Evolutionary conservation across 306 rosid genomes (phyloP), one percentile per base, ranked within the genome.

Genomic region (Dryas drummondii): DNA sequence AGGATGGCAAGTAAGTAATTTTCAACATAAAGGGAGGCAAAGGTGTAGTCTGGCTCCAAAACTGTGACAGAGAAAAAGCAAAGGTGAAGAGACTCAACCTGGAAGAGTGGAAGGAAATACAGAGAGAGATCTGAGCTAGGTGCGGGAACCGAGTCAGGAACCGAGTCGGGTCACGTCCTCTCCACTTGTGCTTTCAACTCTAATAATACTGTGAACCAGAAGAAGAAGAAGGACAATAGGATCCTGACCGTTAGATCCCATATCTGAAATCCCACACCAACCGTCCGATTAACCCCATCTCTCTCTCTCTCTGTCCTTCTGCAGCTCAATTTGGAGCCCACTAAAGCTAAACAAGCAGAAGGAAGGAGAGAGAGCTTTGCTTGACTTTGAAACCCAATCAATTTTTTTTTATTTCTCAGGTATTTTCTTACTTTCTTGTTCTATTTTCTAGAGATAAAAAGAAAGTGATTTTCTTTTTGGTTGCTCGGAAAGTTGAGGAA

Each of bases 221-320:
- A 4, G 46, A 19, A 72, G 50, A 19, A 72, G 50, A 19, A 58
- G 75, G n/a, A 73, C 32, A 56, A 61, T 52, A 61, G 63, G 84
- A 82, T 81, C 86, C 83, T 66, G 80, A 77, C 93, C 92, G 63
- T 84, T 88, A 45, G 96, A 94, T 88, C 88, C 76, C 81, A 14
- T 78, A 70, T 80, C 83, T 56, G 68, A 69, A 41, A 67, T 40
- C 77, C 74, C 50, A 0, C 49, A 80, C 66, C 80, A 56, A 76
- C 92, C 89, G 90, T 86, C 71, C 76, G 91, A 87, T 87, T 76
- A 26, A 1, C 58, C 58, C 50, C 51, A 53, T 71, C 48, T 19
- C 72, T 49, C 70, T 6, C 42, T 71, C 78, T 71, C 64, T 63
- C 54, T 68, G 46, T n/a, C 27, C 40, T 62, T 45, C 66, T 61